Evolutionary conservation across 2,329 filamentous ascomycete genomes (phyloP).

Genomic region (Aspergillus nomiae): DNA sequence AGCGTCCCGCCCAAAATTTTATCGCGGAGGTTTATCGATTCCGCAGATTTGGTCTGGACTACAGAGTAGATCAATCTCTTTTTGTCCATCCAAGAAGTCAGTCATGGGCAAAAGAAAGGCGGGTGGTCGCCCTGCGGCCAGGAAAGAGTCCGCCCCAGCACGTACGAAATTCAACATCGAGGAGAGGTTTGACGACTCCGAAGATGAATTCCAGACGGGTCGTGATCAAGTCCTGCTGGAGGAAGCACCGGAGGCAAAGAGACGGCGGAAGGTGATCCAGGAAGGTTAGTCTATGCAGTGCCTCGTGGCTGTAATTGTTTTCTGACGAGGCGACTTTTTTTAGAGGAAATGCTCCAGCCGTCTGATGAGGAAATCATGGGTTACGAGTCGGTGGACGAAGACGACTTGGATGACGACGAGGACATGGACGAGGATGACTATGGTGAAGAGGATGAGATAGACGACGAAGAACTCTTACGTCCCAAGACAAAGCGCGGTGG

Average conservation of each 20-base stretch:
- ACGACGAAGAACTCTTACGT: conserved; percentile 27
- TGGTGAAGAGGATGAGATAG: conserved; percentile 34
- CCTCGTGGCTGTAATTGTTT: neutral
- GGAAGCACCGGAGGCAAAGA: conserved; percentile 76
- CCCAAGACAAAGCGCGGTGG: conserved; percentile 23
- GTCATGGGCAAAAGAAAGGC: conserved; percentile 68
- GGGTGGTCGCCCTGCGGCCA: conserved; percentile 48
- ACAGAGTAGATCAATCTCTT: neutral
- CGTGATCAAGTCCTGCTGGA: conserved; percentile 85
- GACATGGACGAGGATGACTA: conserved; percentile 41
- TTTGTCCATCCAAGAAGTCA: conserved; percentile 1
- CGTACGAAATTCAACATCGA: conserved; percentile 41
- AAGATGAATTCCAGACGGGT: conserved; percentile 89
- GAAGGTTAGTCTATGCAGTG: conserved; percentile 52
- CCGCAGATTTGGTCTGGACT: conserved; percentile 5
- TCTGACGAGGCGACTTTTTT: conserved; percentile 18
- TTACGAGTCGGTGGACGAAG: conserved; percentile 52
- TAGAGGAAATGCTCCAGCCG: conserved; percentile 59
- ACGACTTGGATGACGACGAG: conserved; percentile 44
- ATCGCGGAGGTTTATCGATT: conserved; percentile 27
- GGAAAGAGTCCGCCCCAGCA: conserved; percentile 31
- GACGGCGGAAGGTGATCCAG: conserved; percentile 69
- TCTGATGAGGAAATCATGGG: conserved; percentile 66
- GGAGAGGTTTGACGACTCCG: conserved; percentile 87
- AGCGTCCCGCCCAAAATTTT: conserved; percentile 38